A percentile compares a stretch with the other conserved stretches of the same genome.
phyloP scores from a whole-genome alignment of 2,329 filamentous ascomycete genomes.

The Penicillium sp. region DNA sequence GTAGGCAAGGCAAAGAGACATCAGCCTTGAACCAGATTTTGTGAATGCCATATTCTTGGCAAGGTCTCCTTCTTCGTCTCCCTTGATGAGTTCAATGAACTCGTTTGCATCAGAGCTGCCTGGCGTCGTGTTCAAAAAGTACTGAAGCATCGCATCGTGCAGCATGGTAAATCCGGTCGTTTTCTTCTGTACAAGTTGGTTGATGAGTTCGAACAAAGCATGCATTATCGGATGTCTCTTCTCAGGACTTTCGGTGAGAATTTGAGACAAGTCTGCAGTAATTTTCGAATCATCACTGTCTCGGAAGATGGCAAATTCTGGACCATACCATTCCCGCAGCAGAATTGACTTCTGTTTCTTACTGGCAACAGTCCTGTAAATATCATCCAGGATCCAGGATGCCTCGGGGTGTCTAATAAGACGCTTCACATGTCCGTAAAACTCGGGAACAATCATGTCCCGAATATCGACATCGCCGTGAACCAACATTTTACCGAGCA shows the following conservation, averaged over 20 bases:
- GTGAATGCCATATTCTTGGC: slow-evolving; percentile 97
- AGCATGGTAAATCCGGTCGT: slow-evolving; percentile 96
- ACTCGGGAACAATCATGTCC: slow-evolving; percentile 86
- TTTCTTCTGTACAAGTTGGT: slow-evolving; percentile 91
- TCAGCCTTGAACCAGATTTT: slow-evolving; percentile 75
- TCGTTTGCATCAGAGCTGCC: slow-evolving; percentile 79
- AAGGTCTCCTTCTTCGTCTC: slow-evolving; percentile 84
- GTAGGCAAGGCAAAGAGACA: slow-evolving; percentile 76
- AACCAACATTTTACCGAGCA: slow-evolving; percentile 93
- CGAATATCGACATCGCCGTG: slow-evolving; percentile 83
- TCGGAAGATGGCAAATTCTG: slow-evolving; percentile 82
- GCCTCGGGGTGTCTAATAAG: slow-evolving; percentile 95
- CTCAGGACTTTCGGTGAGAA: slow-evolving; percentile 73
- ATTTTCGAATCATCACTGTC: slow-evolving; percentile 48
- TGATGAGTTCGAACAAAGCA: slow-evolving; percentile 80
- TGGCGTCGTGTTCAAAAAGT: slow-evolving; percentile 74
- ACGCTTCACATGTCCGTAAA: slow-evolving; percentile 88
- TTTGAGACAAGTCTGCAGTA: slow-evolving; percentile 66
- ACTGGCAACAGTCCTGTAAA: slow-evolving; percentile 85
- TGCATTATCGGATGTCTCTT: slow-evolving; percentile 86
- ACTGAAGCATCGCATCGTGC: slow-evolving; percentile 97
- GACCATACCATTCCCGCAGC: slow-evolving; percentile 91
- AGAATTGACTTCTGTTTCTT: slow-evolving; percentile 80
- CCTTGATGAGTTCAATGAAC: slow-evolving; percentile 85
- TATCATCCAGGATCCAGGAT: slow-evolving; percentile 95